These are phyloP conservation scores for Ammopiptanthus mongolicus DNA, from an alignment of 306 rosid genomes.

Conservation along the genomic window DNA sequence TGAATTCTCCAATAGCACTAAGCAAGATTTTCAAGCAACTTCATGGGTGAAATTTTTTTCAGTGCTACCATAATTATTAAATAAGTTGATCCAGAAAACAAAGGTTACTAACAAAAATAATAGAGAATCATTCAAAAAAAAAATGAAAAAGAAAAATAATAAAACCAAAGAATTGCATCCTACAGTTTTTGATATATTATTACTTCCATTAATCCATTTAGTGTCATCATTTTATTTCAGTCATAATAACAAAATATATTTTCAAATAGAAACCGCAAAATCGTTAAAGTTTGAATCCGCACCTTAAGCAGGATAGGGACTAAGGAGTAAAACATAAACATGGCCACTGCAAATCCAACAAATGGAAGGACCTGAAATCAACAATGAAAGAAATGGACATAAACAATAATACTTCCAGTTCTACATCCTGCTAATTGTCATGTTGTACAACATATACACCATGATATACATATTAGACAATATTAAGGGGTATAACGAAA, in stretches of 20 bases:
- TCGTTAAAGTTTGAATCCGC: conserved; percentile 10
- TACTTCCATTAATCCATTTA: neutral
- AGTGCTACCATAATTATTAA: neutral
- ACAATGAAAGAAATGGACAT: conserved; percentile 4
- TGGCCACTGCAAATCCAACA: conserved; percentile 69
- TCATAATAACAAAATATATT: neutral
- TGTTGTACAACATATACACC: neutral
- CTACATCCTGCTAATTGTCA: neutral
- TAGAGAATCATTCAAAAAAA: too few relatives aligned
- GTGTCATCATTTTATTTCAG: neutral
- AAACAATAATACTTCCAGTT: neutral
- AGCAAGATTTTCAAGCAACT: neutral
- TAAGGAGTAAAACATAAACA: conserved; percentile 73
- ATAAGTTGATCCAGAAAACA: neutral
- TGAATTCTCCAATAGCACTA: neutral
- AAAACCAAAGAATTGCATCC: neutral
- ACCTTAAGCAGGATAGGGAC: conserved; percentile 80
- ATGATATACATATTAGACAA: neutral
- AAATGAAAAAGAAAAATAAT: neutral
- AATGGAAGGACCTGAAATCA: conserved; percentile 68
- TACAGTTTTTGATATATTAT: neutral
- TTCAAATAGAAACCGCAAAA: conserved; percentile 8
- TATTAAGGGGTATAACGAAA: neutral
- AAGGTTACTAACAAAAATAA: neutral
- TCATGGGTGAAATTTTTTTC: neutral